phyloP scores from a whole-genome alignment of 2,329 filamentous ascomycete species.

The Calonectria hawksworthii region DNA sequence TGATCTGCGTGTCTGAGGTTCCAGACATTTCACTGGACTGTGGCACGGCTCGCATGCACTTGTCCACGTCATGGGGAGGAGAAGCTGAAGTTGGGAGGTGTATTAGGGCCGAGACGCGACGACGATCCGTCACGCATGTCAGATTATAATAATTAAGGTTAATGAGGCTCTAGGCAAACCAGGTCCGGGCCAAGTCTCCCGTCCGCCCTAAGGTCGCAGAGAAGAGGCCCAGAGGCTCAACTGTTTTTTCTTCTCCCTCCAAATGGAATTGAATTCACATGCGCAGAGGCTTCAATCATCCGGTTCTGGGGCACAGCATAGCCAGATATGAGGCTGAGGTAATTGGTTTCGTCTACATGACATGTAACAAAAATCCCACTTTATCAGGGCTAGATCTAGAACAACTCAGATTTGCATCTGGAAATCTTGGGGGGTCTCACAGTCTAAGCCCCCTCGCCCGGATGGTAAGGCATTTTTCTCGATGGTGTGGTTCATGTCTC shows the following conservation, averaged over 20 bases:
- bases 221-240: too few species aligned
- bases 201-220: not conserved
- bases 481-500: not conserved
- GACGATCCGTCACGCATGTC: too few species aligned
- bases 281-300: not conserved
- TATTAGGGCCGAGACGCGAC: not conserved
- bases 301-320: not conserved
- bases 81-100: not conserved
- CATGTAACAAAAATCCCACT: too few species aligned
- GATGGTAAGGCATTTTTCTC: not conserved
- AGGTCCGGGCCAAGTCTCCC: not conserved
- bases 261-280: not conserved
- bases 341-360: not conserved
- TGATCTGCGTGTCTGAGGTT: not conserved
- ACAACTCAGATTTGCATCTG: not conserved
- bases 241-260: not conserved
- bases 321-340: not conserved
- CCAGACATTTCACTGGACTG: not conserved
- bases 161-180: not conserved
- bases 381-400: not conserved
- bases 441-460: not conserved
- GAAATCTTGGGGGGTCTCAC: not conserved
- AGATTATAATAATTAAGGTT: not conserved
- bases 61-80: not conserved
- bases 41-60: not conserved